These are phyloP conservation scores for Lasiosphaeria hispida DNA, from an alignment of 495 filamentous ascomycete genomes.

Conservation along the genomic window DNA sequence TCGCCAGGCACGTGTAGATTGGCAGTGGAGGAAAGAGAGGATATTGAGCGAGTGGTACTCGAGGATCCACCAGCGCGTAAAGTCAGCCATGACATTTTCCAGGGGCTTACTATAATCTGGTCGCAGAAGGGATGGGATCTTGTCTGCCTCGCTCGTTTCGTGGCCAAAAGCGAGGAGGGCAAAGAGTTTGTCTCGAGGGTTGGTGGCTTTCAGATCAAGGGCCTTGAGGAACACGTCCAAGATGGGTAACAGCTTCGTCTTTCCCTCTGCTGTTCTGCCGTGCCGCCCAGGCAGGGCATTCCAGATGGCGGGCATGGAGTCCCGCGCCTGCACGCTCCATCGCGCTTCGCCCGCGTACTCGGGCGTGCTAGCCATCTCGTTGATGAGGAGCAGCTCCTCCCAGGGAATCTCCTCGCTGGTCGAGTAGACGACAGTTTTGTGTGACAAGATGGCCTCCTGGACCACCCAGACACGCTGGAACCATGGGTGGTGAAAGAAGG, in stretches of 20 bases:
- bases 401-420: not conserved
- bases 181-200: conserved; percentile 13
- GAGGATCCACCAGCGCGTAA: conserved; percentile 15
- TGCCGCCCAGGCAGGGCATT: not conserved
- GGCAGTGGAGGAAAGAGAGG: conserved; percentile 10
- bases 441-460: conserved; percentile 11
- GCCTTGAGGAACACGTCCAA: conserved; percentile 7
- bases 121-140: not conserved
- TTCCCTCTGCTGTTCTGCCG: no score
- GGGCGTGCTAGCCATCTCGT: not conserved
- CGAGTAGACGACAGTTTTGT: not conserved
- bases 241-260: not conserved
- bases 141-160: conserved; percentile 3
- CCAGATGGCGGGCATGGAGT: conserved; percentile 9
- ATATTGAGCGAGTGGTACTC: conserved; percentile 11
- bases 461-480: conserved; percentile 18
- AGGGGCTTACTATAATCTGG: conserved; percentile 12
- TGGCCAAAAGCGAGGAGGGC: conserved; percentile 11
- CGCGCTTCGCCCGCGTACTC: not conserved
- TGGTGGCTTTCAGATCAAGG: conserved; percentile 12
- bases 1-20: conserved; percentile 4
- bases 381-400: conserved; percentile 9
- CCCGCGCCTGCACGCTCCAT: not conserved
- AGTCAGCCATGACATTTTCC: conserved; percentile 7
- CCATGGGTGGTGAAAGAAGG: conserved; percentile 10